Evolutionary conservation across 2,329 filamentous ascomycete genomes (phyloP), one percentile per base, ranked within the genome.

Genomic region (Venturia nashicola): DNA sequence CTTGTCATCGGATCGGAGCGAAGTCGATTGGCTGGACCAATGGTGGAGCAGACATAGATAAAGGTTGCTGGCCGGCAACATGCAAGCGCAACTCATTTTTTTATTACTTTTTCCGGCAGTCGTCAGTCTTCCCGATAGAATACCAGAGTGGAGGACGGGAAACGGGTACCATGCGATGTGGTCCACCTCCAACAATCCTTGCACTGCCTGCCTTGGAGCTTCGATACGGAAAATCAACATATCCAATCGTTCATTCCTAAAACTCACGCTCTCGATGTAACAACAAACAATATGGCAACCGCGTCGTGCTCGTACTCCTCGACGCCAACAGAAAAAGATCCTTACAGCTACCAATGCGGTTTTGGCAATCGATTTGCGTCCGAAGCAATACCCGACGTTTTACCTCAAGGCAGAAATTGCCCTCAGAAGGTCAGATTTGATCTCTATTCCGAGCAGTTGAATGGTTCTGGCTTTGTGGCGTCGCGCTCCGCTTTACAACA

Each of bases 371-470:
- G 67, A 8, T 66, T 69, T 61, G 63, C 65, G 20, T 68, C 67
- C 14, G 68, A 69, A 62, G 64, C 61, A 14, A 67, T 68, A 27
- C 66, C 66, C 14, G 67, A 63, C 27, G 65, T 67, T 14, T 46
- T 68, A 23, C 67, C 68, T 20, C 65, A 65, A 32, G 67, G 61
- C 8, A 48, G 64, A 63, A 72, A 72, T 62, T 66, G 67, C 43
- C 71, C 71, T 7, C 71, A 72, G 63, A 72, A 72, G 46, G 75
- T 74, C 65, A 75, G 72, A 63, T 71, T 70, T 61, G 70, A 68
- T 34, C 65, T 72, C 14, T 71, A 70, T 42, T 69, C 71, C 6
- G 71, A 72, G 63, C 71, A 72, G 57, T 65, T 72, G 39, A 72
- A 71, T 59, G 70, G 70, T 44, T 69, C 70, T 27, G 65, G 69